Evolutionary conservation across 2,329 filamentous ascomycete genomes (phyloP), one percentile per base, ranked within the genome.

Genomic region (Aspergillus sp.): DNA sequence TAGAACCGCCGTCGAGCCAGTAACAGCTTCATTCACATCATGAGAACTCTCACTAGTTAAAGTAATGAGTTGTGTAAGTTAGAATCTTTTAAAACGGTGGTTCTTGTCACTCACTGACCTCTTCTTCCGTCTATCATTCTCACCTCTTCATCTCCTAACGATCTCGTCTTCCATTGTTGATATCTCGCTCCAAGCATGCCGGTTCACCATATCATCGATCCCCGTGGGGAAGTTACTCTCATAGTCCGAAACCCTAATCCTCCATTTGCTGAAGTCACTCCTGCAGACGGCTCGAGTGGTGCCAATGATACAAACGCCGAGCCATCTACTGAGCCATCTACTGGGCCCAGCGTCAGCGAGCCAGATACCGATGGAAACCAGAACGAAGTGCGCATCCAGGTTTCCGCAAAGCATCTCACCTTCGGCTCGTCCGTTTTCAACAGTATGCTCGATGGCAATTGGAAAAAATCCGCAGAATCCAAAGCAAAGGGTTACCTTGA

Each of bases 151-250:
- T 9, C 26, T 30, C 26, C 8, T 9, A 30, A 3, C 26, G 11
- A 30, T 3, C 26, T 9, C 8, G 8, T 9, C 8, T 30, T 24
- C 22, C 7, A 24, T 24, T 24, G 22, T 24, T 24, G 22, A 6
- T 7, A 24, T 24, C 22, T 6, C 38, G 38, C 15, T 17, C 4
- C 38, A 4, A 41, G 12, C 15, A 41, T 41, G 38, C 11, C 39
- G 9, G 17, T 42, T 17, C 9, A 12, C 8, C 51, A 58, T 32
- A 38, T 51, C 6, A 48, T 58, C 12, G 51, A 55, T 18, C 44
- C 51, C 34, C n/a, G 44, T 3, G 51, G 56, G 9, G 38, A 58
- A 4, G 56, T 58, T 13, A 39, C 18, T 1, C 36, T 58, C 15
- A 39, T n/a, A 18, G 18, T 55, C 13, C 26, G 36, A 4, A 45